A percentile compares a stretch with the other conserved stretches of the same genome.
Conservation (phyloP, 176 grass and related monocot genomes). For the Oryza meridionalis region DNA sequence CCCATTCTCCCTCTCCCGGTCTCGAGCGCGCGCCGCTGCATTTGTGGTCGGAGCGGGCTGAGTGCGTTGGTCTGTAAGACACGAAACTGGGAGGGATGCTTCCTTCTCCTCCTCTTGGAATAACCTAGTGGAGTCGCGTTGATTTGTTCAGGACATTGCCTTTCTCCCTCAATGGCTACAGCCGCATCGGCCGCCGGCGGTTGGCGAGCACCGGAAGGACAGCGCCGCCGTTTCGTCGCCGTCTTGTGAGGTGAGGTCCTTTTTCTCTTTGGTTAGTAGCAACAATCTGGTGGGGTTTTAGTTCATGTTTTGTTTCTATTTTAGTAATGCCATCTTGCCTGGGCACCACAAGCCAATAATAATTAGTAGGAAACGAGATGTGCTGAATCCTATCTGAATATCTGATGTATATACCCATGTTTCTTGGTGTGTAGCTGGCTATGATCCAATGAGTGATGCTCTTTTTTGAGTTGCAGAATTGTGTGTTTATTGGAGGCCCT, state of each 20-base stretch:
- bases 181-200: constrained; percentile 43
- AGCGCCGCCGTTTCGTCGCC: constrained; percentile 39
- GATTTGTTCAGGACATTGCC: constrained; percentile 55
- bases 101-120: constrained; percentile 1
- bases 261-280: neutral
- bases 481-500: constrained; percentile 27
- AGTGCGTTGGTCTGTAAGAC: neutral
- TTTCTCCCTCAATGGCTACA: constrained; percentile 94
- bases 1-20: neutral
- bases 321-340: neutral
- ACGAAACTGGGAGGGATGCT: neutral
- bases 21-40: neutral
- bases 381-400: neutral
- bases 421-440: neutral
- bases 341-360: neutral
- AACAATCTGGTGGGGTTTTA: neutral
- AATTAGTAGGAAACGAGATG: neutral
- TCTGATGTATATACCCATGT: neutral
- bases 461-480: constrained; percentile 44
- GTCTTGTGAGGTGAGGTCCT: constrained; percentile 52
- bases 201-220: constrained; percentile 16
- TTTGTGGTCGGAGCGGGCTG: neutral
- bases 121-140: constrained; percentile 3
- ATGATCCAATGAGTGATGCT: constrained; percentile 6
- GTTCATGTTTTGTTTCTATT: neutral